Conservation (phyloP, 805 yeast genomes). For the Ogataea methylovora region DNA sequence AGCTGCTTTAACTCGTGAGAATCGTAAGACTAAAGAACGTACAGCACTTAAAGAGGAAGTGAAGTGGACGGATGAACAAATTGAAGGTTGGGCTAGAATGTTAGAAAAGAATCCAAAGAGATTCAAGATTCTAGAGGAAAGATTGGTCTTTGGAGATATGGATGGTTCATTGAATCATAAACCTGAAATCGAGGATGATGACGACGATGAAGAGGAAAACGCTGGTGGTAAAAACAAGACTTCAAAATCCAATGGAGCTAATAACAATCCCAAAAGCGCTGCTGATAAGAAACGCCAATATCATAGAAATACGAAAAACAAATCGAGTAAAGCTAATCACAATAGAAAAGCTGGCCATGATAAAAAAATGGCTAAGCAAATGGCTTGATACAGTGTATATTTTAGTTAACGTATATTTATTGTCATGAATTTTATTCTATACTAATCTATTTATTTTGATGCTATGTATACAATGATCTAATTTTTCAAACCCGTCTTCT, state of each 20-base stretch:
- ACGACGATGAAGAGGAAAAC: conserved; percentile 4
- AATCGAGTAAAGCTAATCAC: conserved; percentile 54
- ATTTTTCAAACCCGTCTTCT: conserved; percentile 15
- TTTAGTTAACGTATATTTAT: no score
- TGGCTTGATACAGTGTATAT: conserved; percentile 1
- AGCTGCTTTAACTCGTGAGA: conserved; percentile 35
- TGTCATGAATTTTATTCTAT: no score
- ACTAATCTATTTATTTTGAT: no score
- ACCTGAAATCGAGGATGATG: conserved; percentile 4
- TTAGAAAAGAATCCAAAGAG: conserved; percentile 56
- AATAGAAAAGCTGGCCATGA: conserved; percentile 57
- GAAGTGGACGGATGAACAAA: conserved; percentile 81
- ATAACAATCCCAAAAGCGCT: not conserved
- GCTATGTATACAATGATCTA: conserved; percentile 1
- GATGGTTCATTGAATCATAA: conserved; percentile 23
- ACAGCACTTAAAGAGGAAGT: conserved; percentile 42
- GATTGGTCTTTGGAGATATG: conserved; percentile 36
- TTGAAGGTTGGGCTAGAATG: conserved; percentile 91
- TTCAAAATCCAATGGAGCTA: conserved; percentile 2
- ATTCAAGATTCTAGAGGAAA: conserved; percentile 55
- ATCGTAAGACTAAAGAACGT: conserved; percentile 42
- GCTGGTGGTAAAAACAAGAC: conserved; percentile 6
- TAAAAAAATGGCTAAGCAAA: conserved; percentile 35
- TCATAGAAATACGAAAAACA: conserved; percentile 45
- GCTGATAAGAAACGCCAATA: conserved; percentile 24